A percentile compares a stretch with the other conserved stretches of the same genome.
Conservation (phyloP, 2,329 filamentous ascomycete species). For the Thelonectria discophora region DNA sequence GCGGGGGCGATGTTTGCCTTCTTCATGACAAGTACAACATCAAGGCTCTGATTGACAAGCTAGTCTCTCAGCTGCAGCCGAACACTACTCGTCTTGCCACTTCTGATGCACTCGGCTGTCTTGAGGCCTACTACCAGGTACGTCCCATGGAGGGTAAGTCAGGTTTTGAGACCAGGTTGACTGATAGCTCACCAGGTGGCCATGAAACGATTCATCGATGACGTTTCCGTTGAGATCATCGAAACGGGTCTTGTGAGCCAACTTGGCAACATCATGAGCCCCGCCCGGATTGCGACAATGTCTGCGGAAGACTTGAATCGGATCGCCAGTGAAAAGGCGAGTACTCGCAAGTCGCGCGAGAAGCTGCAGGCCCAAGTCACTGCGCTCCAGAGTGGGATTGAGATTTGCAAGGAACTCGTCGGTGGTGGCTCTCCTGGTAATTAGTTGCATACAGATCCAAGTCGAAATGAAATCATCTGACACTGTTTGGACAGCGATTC, state of each 20-base stretch:
- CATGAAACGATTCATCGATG: constrained; percentile 34
- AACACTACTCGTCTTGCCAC: constrained; percentile 45
- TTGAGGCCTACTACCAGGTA: constrained; percentile 55
- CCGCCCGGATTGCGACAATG: constrained; percentile 32
- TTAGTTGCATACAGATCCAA: too few relatives aligned
- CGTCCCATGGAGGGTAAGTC: not conserved
- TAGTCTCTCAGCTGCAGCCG: constrained; percentile 5
- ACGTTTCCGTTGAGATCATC: constrained; percentile 39
- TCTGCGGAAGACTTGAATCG: constrained; percentile 25
- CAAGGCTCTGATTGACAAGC: constrained; percentile 1
- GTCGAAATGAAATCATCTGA: too few relatives aligned
- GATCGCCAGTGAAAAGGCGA: constrained; percentile 35
- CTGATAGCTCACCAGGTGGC: constrained; percentile 19
- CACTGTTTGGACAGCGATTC: too few relatives aligned
- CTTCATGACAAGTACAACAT: not conserved
- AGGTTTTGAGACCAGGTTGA: not conserved
- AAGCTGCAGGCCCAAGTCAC: constrained; percentile 9
- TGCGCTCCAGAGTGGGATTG: constrained; percentile 2
- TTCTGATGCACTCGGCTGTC: constrained; percentile 48
- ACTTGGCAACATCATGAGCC: constrained; percentile 32
- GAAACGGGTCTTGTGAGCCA: constrained; percentile 34
- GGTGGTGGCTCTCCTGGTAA: not conserved
- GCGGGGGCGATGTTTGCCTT: too few relatives aligned
- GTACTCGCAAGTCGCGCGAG: constrained; percentile 2
- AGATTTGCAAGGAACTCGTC: constrained; percentile 9